Percentiles rank a stretch among this genome's conserved stretches.
Conservation (phyloP, 2,329 filamentous ascomycete genomes). For the Rhynchosporium agropyri region DNA sequence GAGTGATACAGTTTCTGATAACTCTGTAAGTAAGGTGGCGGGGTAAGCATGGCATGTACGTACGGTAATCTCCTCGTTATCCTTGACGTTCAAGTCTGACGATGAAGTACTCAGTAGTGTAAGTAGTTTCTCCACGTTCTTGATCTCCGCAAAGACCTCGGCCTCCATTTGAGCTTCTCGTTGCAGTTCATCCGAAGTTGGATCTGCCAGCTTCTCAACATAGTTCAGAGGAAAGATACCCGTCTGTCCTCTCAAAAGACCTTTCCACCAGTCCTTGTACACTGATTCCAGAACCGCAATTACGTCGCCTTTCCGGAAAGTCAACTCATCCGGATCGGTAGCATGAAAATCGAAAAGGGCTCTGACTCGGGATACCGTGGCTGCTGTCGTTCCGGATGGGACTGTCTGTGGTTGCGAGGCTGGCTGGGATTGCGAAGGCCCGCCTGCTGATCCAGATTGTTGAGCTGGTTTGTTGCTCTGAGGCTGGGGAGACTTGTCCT, state of each 20-base stretch:
- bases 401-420: slow-evolving; percentile 55
- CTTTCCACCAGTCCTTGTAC: slow-evolving; percentile 99
- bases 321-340: slow-evolving; percentile 89
- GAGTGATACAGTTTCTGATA: slow-evolving; percentile 79
- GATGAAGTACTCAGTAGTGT: slow-evolving; percentile 88
- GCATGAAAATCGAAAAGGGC: slow-evolving; percentile 94
- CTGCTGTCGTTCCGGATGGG: slow-evolving; percentile 86
- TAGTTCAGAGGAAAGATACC: slow-evolving; percentile 99
- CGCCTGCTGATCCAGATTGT: slow-evolving; percentile 44
- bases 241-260: slow-evolving; percentile 88
- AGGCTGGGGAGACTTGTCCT: slow-evolving; percentile 75
- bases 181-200: slow-evolving; percentile 90
- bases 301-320: slow-evolving; percentile 95
- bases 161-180: slow-evolving; percentile 94
- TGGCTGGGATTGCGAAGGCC: slow-evolving; percentile 46
- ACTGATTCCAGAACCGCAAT: slow-evolving; percentile 97
- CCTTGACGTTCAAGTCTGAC: slow-evolving; percentile 77
- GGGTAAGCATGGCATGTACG: slow-evolving; percentile 35
- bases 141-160: slow-evolving; percentile 75
- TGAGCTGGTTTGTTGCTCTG: slow-evolving; percentile 43
- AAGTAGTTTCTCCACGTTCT: slow-evolving; percentile 79
- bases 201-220: slow-evolving; percentile 94
- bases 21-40: slow-evolving; percentile 42
- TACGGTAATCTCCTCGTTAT: slow-evolving; percentile 95
- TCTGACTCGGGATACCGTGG: slow-evolving; percentile 91